A percentile compares a stretch with the other conserved stretches of the same genome.
phyloP scores from a whole-genome alignment of 2,329 filamentous ascomycete species.

The Paraconiothyrium sp. region DNA sequence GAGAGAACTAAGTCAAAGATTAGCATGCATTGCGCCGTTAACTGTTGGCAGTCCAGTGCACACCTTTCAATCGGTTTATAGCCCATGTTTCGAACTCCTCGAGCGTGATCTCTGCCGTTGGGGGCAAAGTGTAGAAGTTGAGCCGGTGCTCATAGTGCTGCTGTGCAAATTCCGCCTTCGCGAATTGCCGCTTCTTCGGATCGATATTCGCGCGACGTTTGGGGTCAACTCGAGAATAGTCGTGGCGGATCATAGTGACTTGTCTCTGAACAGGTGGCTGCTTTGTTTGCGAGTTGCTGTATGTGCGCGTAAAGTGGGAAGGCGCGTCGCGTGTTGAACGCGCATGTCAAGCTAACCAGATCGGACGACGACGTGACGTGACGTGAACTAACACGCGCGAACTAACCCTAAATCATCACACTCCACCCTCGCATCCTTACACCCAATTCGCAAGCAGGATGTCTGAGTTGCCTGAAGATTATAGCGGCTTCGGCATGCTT shows the following conservation, averaged over 20 bases:
- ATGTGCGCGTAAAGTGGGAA: slow-evolving; percentile 8
- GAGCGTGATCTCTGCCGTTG: slow-evolving; percentile 91
- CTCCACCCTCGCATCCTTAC: too few species aligned
- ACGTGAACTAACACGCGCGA: neutral
- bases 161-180: slow-evolving; percentile 77
- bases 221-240: slow-evolving; percentile 59
- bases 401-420: too few species aligned
- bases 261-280: slow-evolving; percentile 15
- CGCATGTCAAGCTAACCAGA: neutral
- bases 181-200: slow-evolving; percentile 87
- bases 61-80: slow-evolving; percentile 87
- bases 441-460: too few species aligned
- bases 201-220: slow-evolving; percentile 83
- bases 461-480: too few species aligned
- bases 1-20: slow-evolving; percentile 70
- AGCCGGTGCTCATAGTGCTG: slow-evolving; percentile 84
- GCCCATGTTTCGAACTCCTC: slow-evolving; percentile 99
- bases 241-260: slow-evolving; percentile 48
- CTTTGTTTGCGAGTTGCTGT: slow-evolving; percentile 8
- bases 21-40: neutral
- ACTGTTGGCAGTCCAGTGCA: slow-evolving; percentile 20
- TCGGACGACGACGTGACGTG: neutral
- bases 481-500: too few species aligned
- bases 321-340: slow-evolving; percentile 2
- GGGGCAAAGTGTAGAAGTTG: slow-evolving; percentile 89